A percentile compares a stretch with the other conserved stretches of the same genome.
These are phyloP conservation scores for Dryas alaskensis DNA, from an alignment of 306 rosid species.

Conservation along the genomic window DNA sequence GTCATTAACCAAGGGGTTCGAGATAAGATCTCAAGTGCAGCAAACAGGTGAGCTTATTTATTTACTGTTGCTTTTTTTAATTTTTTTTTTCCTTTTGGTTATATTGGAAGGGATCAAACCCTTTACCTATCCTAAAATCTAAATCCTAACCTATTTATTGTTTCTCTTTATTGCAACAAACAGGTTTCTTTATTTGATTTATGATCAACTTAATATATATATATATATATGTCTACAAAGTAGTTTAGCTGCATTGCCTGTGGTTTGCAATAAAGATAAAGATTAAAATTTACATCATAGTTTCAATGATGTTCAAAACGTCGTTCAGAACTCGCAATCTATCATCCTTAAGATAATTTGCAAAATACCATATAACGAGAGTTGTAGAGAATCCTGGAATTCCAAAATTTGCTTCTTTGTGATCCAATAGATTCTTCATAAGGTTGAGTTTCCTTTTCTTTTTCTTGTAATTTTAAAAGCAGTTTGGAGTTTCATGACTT, in stretches of 20 bases:
- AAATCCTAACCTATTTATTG: neutral
- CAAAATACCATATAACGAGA: too few relatives aligned
- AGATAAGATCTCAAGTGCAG: slow-evolving; percentile 85
- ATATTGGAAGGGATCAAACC: neutral
- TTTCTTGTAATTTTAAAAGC: too few relatives aligned
- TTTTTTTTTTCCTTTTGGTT: neutral
- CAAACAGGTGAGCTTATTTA: slow-evolving; percentile 68
- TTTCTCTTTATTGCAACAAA: neutral
- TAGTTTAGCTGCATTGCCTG: neutral
- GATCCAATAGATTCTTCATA: too few relatives aligned
- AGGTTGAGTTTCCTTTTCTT: too few relatives aligned
- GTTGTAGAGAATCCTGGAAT: too few relatives aligned
- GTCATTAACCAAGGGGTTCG: slow-evolving; percentile 77
- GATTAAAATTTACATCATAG: neutral
- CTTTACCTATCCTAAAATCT: too few relatives aligned
- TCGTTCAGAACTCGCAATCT: neutral
- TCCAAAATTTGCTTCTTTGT: too few relatives aligned
- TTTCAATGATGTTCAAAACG: neutral
- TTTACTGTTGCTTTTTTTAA: slow-evolving; percentile 2
- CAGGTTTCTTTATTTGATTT: neutral
- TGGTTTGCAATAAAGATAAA: neutral
- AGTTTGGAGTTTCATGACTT: too few relatives aligned
- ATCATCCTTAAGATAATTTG: too few relatives aligned
- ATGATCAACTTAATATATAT: neutral
- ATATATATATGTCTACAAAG: neutral